Base-by-base conservation (phyloP, 2,329 filamentous ascomycete species). In the Scedosporium minutisporum region DNA sequence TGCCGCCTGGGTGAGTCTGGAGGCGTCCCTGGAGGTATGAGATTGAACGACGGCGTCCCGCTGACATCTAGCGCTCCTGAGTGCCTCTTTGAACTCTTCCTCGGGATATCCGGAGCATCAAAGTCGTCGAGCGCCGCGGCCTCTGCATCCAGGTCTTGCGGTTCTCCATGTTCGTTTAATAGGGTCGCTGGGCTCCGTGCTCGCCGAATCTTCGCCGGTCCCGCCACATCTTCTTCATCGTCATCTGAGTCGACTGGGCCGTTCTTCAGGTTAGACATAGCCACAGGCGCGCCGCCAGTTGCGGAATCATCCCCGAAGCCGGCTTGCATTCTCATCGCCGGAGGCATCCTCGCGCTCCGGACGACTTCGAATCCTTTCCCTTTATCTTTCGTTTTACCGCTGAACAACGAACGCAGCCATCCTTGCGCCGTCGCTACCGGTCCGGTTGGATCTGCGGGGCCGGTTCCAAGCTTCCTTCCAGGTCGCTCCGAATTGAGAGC, bases 321-420 rank as follows among this genome's bases (percentile, higher is more conserved):
- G 9, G 81, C 76, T 29, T 60, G 64, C 64, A 64, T 62, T 44
- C 65, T 55, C 25, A 57, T 63, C 46, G 87, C 87, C 6, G 89
- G 88, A 2, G 92, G 92, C 78, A 95, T 92, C 62, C 93, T 85
- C 6, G 91, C 85, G 71, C 93, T 97, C 69, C 95, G 81, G 16
- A 99, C 93, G 4, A 99, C 95, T 73, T 97, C 95, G 68, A 99
- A 99, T 0, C 95, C 95, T 74, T 97, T 97, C 67, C 88, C 88
- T 74, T 96, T 96, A 67, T 97, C 93, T 71, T 96, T 97, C 6
- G 87, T 91, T 76, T 96, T 96, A 16, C 88, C 89, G 12, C 87
- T 87, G 64, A 96, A 84, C 5, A 96, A 71, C 61, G 82, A 84
- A 68, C 90, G 88, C 73, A 97, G 85, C 92, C 93, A 99, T 4